Evolutionary conservation across 2,329 filamentous ascomycete genomes (phyloP).

Genomic region (Xylariales sp.): DNA sequence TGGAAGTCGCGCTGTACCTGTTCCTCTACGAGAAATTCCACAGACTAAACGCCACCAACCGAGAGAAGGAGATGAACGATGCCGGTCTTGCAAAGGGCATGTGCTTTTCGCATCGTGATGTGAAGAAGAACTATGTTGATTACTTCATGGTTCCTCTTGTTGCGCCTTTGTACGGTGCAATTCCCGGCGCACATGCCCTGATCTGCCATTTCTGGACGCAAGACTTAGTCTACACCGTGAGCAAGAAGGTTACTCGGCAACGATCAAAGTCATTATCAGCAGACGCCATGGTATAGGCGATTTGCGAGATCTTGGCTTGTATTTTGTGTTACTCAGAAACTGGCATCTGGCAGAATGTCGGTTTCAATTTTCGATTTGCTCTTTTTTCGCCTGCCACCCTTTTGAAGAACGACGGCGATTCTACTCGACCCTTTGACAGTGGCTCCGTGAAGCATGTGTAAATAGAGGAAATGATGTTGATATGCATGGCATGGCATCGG

Average conservation of each 20-base stretch:
- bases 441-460: constrained; percentile 37
- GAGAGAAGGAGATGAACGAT: constrained; percentile 62
- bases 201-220: constrained; percentile 67
- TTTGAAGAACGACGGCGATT: constrained; percentile 22
- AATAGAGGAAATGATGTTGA: constrained; percentile 47
- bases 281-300: constrained; percentile 40
- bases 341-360: constrained; percentile 8
- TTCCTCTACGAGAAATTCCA: constrained; percentile 67
- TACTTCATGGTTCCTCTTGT: constrained; percentile 63
- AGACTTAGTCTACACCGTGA: constrained; percentile 66
- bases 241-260: constrained; percentile 60
- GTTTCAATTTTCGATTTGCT: constrained; percentile 14
- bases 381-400: constrained; percentile 23
- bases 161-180: constrained; percentile 62
- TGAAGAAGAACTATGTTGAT: constrained; percentile 55
- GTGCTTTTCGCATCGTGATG: constrained; percentile 56
- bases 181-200: constrained; percentile 64
- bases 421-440: constrained; percentile 24
- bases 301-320: constrained; percentile 12
- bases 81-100: constrained; percentile 62
- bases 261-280: constrained; percentile 38
- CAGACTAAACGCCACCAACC: constrained; percentile 51
- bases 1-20: constrained; percentile 59
- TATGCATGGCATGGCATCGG: constrained; percentile 44
- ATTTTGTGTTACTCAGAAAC: constrained; percentile 13